Percentiles rank a stretch among this genome's conserved stretches.
Conservation (phyloP, 2,329 filamentous ascomycete species). For the Cladosporium sp. region DNA sequence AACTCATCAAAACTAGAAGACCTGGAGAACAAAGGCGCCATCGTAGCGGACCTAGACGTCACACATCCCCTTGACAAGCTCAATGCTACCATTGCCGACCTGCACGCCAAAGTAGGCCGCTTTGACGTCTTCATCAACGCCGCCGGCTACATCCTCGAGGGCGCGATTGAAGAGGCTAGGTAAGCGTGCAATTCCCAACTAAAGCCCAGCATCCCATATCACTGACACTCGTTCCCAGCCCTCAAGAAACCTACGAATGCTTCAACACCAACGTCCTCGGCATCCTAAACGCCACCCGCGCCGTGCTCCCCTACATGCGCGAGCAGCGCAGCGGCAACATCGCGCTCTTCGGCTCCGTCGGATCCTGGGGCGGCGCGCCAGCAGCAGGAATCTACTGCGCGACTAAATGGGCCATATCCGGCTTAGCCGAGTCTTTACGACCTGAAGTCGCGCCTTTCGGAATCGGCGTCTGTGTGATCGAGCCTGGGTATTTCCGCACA, state of each 20-base stretch:
- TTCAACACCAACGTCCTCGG: conserved; percentile 25
- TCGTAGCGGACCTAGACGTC: conserved; percentile 34
- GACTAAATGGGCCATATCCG: conserved; percentile 47
- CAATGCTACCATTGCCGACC: conserved; percentile 33
- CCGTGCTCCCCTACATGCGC: conserved; percentile 24
- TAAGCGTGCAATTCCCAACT: not conserved
- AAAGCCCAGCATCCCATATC: not conserved
- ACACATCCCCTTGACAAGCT: conserved; percentile 36
- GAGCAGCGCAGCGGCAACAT: conserved; percentile 18
- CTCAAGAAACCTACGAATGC: conserved; percentile 15
- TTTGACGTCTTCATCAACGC: conserved; percentile 41
- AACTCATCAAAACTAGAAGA: conserved; percentile 26
- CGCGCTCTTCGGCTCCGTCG: conserved; percentile 43
- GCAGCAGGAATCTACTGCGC: conserved; percentile 37
- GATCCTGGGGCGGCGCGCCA: conserved; percentile 39
- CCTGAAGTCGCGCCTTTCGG: conserved; percentile 41
- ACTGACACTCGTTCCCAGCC: not conserved
- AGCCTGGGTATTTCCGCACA: conserved; percentile 54
- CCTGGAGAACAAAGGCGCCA: conserved; percentile 17
- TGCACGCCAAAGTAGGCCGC: conserved; percentile 29
- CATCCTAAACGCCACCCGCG: conserved; percentile 19
- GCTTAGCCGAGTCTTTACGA: conserved; percentile 42
- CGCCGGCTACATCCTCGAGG: conserved; percentile 20
- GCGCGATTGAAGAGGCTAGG: conserved; percentile 18
- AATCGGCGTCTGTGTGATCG: conserved; percentile 42